Base-by-base conservation (phyloP, 495 filamentous ascomycete species). In the Lepraria neglecta region DNA sequence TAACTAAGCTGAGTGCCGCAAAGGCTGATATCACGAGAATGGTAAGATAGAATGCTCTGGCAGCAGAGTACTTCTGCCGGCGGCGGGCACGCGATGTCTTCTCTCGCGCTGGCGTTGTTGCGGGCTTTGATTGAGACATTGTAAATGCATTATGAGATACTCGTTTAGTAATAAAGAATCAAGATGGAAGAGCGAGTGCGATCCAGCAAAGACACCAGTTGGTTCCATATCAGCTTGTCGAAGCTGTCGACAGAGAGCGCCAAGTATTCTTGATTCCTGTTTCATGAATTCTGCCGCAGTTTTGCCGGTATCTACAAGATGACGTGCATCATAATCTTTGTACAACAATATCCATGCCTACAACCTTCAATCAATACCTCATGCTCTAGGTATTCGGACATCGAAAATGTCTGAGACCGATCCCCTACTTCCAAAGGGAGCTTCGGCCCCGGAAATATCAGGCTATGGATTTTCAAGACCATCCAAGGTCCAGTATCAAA, bases 41-140 rank as follows among this genome's bases (percentile, higher is more conserved):
- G 19, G 69, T 69, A 42, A 74, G 45, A 60, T 72, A 74, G 67
- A 75, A 76, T 31, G 73, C 68, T 33, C 69, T 71, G 30, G 70
- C 70, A n/a, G 61, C 65, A 31, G 65, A 65, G 58, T 66, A 73
- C 54, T 63, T 67, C 28, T 53, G 56, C 31, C 50, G 56, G 12
- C 28, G 17, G 12, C 30, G 54, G 51, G 58, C 46, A 51, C 42
- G 58, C 15, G 45, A 57, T 48, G 48, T 28, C 45, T 56, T 56
- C 50, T 57, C 35, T 46, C 43, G 59, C 61, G 60, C 10, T 38
- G 61, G 56, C 60, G 53, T 63, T 47, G 31, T 48, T 38, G 42
- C 45, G 38, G 63, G 60, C 61, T 53, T 60, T 52, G 54, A 62
- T 53, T 61, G 55, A 52, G 58, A 62, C 61, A 54, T 64, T 15